Evolutionary conservation across 139 green algal genomes (phyloP), one percentile per base, ranked within the genome.

Genomic region (Picochlorum sp.): DNA sequence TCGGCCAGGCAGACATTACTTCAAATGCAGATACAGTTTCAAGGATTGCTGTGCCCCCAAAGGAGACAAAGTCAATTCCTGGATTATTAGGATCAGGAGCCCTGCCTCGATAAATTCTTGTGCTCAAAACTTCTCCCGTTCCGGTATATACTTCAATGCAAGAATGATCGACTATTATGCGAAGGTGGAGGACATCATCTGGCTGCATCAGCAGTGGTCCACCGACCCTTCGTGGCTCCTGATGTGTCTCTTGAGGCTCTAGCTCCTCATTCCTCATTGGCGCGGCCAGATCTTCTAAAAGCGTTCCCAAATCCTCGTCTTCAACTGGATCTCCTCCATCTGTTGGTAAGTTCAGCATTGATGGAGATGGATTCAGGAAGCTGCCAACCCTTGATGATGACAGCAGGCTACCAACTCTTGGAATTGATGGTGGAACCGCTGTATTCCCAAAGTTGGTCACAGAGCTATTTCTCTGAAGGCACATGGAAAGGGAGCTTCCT

Each of bases 101-200:
- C 13, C 25, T 25, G 6, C 85, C 84, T 0, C 83, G 70, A 59
- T 92, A 92, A n/a, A 89, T 53, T 24, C 83, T 73, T 3, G 83
- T 93, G 56, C 67, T 82, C 28, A 93, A 75, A 31, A 72, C 74
- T 51, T 77, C 61, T 7, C 70, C 76, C 6, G 13, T 73, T 18
- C 64, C 62, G 9, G 65, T 51, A 50, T 64, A 86, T 30, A 61
- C 55, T 61, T 95, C 83, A 2, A 90, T 18, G 13, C 62, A 81
- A 16, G 77, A 89, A 63, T 78, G 64, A 59, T 95, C 87, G 18
- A 94, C 47, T 35, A 95, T 57, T 2, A 94, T 35, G 3, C 86
- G 74, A 51, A 95, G 74, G 29, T 60, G 31, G 35, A 91, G 61
- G 12, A 45, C 39, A 13, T 70, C 65, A 0, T 64, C 54, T 1